Conservation (phyloP, 495 filamentous ascomycete species). For the Filosporella fistucella region DNA sequence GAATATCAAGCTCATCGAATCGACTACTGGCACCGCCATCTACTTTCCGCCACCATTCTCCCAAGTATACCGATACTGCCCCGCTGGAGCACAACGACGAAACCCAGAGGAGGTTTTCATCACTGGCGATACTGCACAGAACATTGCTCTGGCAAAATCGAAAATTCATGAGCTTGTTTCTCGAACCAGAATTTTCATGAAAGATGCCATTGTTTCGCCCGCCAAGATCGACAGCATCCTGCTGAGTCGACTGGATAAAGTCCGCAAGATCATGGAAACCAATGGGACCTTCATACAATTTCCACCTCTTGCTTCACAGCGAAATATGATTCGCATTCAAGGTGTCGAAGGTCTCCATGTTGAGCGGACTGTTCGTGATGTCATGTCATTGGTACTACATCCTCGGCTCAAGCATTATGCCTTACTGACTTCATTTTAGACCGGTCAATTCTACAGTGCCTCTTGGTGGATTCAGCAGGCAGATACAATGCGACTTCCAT, state of each 20-base stretch:
- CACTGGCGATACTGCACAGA: constrained; percentile 75
- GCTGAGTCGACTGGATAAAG: constrained; percentile 87
- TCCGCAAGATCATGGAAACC: constrained; percentile 93
- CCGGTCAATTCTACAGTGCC: constrained; percentile 95
- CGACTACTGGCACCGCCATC: constrained; percentile 87
- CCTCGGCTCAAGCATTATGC: neutral
- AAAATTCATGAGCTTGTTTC: constrained; percentile 77
- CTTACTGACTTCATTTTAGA: constrained; percentile 46
- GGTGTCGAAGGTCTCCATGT: constrained; percentile 88
- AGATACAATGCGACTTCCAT: constrained; percentile 66
- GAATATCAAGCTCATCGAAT: constrained; percentile 96
- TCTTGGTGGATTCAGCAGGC: constrained; percentile 91
- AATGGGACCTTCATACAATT: constrained; percentile 94
- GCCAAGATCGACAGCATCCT: constrained; percentile 93
- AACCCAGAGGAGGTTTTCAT: constrained; percentile 90
- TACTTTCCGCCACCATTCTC: constrained; percentile 96
- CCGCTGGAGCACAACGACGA: constrained; percentile 69
- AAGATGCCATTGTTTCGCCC: constrained; percentile 78
- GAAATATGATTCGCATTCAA: constrained; percentile 78
- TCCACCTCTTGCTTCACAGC: constrained; percentile 75
- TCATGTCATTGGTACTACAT: constrained; percentile 75
- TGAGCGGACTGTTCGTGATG: constrained; percentile 87
- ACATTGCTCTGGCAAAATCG: constrained; percentile 81
- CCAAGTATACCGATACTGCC: constrained; percentile 80
- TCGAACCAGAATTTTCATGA: constrained; percentile 79